Evolutionary conservation across 768 basidiomycete genomes (phyloP), one percentile per base, ranked within the genome.

Genomic region (Podaxis sp.): DNA sequence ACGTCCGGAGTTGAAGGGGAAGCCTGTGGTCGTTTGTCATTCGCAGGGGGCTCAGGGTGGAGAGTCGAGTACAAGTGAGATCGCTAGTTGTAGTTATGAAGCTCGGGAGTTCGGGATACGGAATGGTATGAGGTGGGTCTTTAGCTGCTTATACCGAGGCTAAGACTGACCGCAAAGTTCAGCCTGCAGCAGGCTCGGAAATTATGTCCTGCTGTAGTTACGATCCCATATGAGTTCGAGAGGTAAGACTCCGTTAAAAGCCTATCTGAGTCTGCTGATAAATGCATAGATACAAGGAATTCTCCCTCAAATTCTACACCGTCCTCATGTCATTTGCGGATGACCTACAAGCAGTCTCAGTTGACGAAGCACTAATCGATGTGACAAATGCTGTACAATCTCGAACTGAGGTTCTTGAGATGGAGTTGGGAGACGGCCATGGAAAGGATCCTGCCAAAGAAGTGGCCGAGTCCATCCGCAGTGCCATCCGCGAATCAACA

Each of bases 141-240:
- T 24, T 53, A 15, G 1, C 51, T 38, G 46, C 4, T 19, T 8
- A 12, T 13, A 25, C 27, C 58, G 13, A 3, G 55, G 4, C 25
- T 19, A 54, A n/a, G 1, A 17, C 53, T 64, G 66, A 41, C 65
- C 15, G 29, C 50, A 52, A 49, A 36, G 7, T 55, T 19, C 68
- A 93, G 94, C 70, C 76, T 95, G 25, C 89, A 91, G 61, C 93
- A 90, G 71, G 93, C 90, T 8, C 80, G 88, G 40, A 83, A 87
- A 64, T 72, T 95, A 3, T 96, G 94, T 71, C 87, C 93, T 0
- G 73, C 77, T 5, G 69, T 96, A 1, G 65, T 82, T 38, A 94
- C 93, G 0, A 87, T 96, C 8, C 94, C 95, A 1, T 99, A 98
- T 71, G 96, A 99, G 71, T 99, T 99, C 66, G 91, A 96, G 58